Evolutionary conservation across 1,139 yeast genomes (phyloP), one percentile per base, ranked within the genome.

Genomic region (Yamadazyma pseudoaaseri): DNA sequence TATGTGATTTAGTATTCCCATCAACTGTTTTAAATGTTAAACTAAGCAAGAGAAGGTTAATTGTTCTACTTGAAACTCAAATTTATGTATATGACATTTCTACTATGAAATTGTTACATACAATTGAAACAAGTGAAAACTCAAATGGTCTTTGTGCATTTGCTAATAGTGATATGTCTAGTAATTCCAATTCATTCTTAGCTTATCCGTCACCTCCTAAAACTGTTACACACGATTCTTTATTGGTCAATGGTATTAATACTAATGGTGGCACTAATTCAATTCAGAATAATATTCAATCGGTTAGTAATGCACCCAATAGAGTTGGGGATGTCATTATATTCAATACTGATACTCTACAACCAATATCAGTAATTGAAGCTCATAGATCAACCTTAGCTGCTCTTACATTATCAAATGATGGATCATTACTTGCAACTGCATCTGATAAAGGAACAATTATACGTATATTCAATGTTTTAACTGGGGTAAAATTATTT

Each of bases 361-460:
- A 87, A 49, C 97, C 97, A 0, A 64, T 86, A 14, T 82, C 87
- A 40, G 96, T 90, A 2, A 81, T 92, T 25, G 96, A 87, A 51
- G 98, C 98, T 1, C 98, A 92, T 56, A 86, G 87, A 51, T 81
- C 95, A 2, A 78, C 85, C 10, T 65, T 92, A 35, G 90, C 97
- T 0, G 84, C 90, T 1, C 65, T 90, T 42, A 69, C 89, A 1
- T 65, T 92, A 35, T 86, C 92, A 44, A 67, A 70, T 29, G 95
- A 89, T 52, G 98, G 98, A 1, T 69, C 81, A 0, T 58, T 87
- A 31, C 65, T 92, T 31, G 97, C 97, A 1, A 89, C 97, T 0
- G 96, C 97, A 1, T 86, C 96, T 12, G 96, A 87, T 45, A 89
- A 89, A 54, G 98, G 98, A 4, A 92, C 98, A 0, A 87, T 92